phyloP scores from a whole-genome alignment of 345 rosid genomes.

The Moringa oleifera region DNA sequence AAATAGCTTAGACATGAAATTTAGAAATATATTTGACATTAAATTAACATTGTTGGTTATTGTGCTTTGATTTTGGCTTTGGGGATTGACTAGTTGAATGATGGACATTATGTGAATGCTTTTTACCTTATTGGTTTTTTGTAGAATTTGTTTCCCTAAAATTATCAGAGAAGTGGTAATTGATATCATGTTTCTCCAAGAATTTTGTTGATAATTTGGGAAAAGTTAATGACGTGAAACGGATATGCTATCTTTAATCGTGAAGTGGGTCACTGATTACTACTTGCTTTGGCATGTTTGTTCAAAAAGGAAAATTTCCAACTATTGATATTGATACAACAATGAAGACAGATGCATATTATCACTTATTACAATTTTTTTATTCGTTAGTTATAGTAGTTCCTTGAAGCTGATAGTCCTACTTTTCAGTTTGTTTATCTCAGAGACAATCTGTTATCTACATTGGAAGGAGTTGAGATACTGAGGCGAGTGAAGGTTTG shows the following conservation, averaged over 20 bases:
- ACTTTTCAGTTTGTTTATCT: constrained; percentile 89
- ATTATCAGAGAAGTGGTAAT: not conserved
- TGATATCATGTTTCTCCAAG: no score
- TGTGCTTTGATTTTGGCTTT: not conserved
- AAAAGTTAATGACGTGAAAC: not conserved
- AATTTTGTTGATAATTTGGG: not conserved
- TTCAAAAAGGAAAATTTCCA: not conserved
- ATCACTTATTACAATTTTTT: not conserved
- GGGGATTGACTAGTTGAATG: not conserved
- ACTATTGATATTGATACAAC: not conserved
- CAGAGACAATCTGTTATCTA: constrained; percentile 86
- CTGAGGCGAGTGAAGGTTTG: constrained; percentile 90
- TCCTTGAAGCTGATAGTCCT: constrained; percentile 11
- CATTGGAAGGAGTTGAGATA: constrained; percentile 90
- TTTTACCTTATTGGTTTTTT: not conserved
- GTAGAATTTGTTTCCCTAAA: not conserved
- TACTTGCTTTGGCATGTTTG: not conserved
- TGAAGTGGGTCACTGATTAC: not conserved
- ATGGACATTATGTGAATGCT: not conserved
- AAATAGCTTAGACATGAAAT: no score
- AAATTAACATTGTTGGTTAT: not conserved
- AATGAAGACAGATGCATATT: not conserved
- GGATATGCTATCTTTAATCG: not conserved
- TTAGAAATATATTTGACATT: no score
- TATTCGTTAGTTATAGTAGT: not conserved